Percentiles rank a stretch among this genome's conserved stretches.
Conservation (phyloP, 2,329 filamentous ascomycete species). For the Fusarium albidum region DNA sequence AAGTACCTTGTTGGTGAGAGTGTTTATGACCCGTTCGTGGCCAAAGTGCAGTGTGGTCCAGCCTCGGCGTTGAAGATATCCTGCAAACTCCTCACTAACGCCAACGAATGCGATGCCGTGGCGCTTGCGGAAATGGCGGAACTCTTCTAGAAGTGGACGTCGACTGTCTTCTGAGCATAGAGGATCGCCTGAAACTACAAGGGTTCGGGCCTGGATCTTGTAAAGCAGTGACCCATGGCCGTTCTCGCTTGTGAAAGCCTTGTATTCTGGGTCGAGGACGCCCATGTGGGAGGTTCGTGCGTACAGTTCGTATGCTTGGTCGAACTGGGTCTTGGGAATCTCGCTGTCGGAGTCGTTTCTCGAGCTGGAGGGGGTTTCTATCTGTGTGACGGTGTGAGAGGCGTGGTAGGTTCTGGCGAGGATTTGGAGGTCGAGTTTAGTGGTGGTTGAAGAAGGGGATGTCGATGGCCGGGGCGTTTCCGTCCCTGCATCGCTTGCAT, state of each 20-base stretch:
- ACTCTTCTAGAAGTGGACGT: background rate
- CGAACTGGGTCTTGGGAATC: background rate
- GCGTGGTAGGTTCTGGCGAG: background rate
- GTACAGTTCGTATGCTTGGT: conserved; percentile 1
- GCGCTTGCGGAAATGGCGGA: background rate
- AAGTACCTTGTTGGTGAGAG: conserved; percentile 10
- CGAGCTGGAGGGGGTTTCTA: background rate
- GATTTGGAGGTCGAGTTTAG: background rate
- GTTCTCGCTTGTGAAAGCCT: background rate
- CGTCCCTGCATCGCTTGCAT: background rate
- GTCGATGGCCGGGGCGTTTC: conserved; percentile 1
- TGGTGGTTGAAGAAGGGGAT: conserved; percentile 3
- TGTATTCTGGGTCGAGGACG: conserved; percentile 12
- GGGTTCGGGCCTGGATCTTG: conserved; percentile 1
- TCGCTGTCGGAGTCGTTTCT: background rate
- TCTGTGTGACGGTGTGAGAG: background rate
- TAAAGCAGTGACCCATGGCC: conserved; percentile 3
- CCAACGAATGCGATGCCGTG: conserved; percentile 10
- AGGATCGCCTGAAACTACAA: conserved; percentile 7
- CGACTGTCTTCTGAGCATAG: background rate
- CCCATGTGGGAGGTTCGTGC: conserved; percentile 21
- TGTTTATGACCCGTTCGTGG: conserved; percentile 8
- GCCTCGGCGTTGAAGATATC: conserved; percentile 1
- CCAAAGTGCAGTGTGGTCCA: conserved; percentile 15
- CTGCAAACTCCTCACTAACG: background rate